A percentile compares a stretch with the other conserved stretches of the same genome.
Evolutionary conservation across 352 stramenopile species (phyloP).

Genomic region (Globisporangium ultimum): DNA sequence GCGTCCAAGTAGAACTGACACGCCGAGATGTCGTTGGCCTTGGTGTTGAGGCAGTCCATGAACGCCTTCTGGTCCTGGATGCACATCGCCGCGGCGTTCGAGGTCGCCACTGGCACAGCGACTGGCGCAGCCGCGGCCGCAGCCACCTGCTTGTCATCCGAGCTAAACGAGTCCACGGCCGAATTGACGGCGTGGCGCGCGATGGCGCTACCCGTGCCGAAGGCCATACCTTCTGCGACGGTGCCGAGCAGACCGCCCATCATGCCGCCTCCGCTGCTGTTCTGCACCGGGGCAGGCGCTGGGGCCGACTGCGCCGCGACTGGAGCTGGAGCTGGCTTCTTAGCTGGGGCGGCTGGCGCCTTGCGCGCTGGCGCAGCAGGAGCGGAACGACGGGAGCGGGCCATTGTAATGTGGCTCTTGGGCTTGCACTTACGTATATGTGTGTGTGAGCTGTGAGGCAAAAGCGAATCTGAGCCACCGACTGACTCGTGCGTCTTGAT

Average conservation of each 20-base stretch:
- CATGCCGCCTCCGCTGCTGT: slow-evolving; percentile 61
- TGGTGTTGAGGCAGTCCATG: slow-evolving; percentile 74
- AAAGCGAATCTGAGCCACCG: slow-evolving; percentile 13
- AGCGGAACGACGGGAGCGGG: slow-evolving; percentile 58
- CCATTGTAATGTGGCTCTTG: slow-evolving; percentile 33
- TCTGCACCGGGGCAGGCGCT: slow-evolving; percentile 22
- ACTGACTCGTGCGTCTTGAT: background rate
- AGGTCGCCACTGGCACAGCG: slow-evolving; percentile 9
- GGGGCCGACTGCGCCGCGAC: slow-evolving; percentile 27
- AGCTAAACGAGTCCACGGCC: slow-evolving; percentile 60
- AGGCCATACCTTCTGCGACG: slow-evolving; percentile 96
- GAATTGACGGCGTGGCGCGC: slow-evolving; percentile 86
- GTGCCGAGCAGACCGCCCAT: slow-evolving; percentile 92
- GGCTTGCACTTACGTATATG: background rate
- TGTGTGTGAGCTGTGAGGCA: slow-evolving; percentile 1
- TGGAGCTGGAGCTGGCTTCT: slow-evolving; percentile 27
- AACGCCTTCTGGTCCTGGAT: slow-evolving; percentile 71
- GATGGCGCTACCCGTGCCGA: slow-evolving; percentile 95
- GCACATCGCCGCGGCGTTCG: slow-evolving; percentile 32
- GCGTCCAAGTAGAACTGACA: slow-evolving; percentile 87
- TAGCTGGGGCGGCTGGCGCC: slow-evolving; percentile 21
- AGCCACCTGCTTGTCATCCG: slow-evolving; percentile 38
- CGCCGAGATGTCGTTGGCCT: slow-evolving; percentile 71
- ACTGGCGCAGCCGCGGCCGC: slow-evolving; percentile 15
- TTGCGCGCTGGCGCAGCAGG: slow-evolving; percentile 44